These are phyloP conservation scores for Sporothrix humicola DNA, from an alignment of 2,329 filamentous ascomycete species.

Conservation along the genomic window DNA sequence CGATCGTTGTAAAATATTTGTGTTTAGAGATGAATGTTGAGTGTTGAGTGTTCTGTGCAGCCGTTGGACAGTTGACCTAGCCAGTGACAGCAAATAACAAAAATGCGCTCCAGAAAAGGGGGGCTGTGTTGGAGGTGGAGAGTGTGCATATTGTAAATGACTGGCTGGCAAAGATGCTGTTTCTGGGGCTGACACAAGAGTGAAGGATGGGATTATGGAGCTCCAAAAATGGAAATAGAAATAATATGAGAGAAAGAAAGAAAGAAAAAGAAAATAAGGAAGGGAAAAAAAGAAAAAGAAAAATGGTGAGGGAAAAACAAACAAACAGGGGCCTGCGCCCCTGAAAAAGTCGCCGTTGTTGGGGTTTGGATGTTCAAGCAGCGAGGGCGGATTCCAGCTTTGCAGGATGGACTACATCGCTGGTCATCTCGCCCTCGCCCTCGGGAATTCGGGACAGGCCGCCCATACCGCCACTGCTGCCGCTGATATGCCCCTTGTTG, in stretches of 20 bases:
- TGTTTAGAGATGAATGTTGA: background rate
- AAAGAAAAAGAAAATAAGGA: constrained; percentile 36
- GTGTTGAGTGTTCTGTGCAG: background rate
- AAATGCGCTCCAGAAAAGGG: background rate
- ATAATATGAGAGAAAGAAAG: constrained; percentile 30
- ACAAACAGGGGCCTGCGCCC: constrained; percentile 3
- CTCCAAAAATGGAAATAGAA: constrained; percentile 21
- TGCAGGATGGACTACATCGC: constrained; percentile 45
- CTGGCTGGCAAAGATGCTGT: background rate
- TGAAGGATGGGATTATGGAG: constrained; percentile 26
- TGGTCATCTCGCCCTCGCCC: constrained; percentile 59
- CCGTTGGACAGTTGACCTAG: background rate
- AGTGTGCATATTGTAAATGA: background rate
- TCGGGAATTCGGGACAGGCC: constrained; percentile 62
- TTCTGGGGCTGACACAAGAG: constrained; percentile 3
- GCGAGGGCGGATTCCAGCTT: constrained; percentile 48
- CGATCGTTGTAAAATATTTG: constrained; percentile 12
- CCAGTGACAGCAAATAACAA: constrained; percentile 21
- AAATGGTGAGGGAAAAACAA: background rate
- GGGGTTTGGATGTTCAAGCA: constrained; percentile 36
- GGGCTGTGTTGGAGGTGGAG: constrained; percentile 15
- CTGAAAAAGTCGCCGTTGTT: background rate
- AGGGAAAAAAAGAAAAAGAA: background rate
- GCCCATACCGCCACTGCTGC: constrained; percentile 47
- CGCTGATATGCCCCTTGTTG: constrained; percentile 38